Base-by-base conservation (phyloP, 495 filamentous ascomycete genomes). In the Aspergillus affinis region DNA sequence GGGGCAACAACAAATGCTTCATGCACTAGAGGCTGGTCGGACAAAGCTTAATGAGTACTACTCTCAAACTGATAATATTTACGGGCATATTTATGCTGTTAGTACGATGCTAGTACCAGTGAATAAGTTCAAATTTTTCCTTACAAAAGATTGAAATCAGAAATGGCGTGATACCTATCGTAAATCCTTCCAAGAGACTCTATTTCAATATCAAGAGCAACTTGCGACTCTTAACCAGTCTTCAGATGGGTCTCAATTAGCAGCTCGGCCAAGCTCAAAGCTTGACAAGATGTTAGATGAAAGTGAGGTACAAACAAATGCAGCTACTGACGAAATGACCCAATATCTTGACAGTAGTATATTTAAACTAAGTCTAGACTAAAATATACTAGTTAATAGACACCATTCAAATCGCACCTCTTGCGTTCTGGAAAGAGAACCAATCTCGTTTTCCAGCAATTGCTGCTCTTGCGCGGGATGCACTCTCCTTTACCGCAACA, bases 261-360 rank as follows among this genome's bases (percentile, higher is more conserved):
- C 41, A 45, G 41, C 41, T 45, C 17, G 17, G 17, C 41, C 17
- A 51, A 27, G 17, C 6, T 51, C 17, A 21, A 51, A 51, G 49
- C 49, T 51, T 51, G 27, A 26, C 17, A 26, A 51, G 6, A 8
- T 51, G 23, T 26, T 51, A 51, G 18, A 51, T 51, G 6, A 21
- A 26, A 21, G 21, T 51, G 17, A 23, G 27, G 49, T 19, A 7
- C 49, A 45, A 45, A 21, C 17, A 51, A 51, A 23, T 19, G 5
- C 17, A 51, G 10, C 49, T 21, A 51, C 17, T 10, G 17, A 51
- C 27, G 23, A 51, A 21, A 23, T 51, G 7, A 51, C 23, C 18
- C 23, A 51, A 26, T 51, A 51, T 26, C 23, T 51, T 51, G 18
- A 51, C 27, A 51, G 23, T 51, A 21, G 23, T 51, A 51, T 10